These are phyloP conservation scores for Serendipita indica DNA, from an alignment of 768 basidiomycete genomes.

Conservation along the genomic window DNA sequence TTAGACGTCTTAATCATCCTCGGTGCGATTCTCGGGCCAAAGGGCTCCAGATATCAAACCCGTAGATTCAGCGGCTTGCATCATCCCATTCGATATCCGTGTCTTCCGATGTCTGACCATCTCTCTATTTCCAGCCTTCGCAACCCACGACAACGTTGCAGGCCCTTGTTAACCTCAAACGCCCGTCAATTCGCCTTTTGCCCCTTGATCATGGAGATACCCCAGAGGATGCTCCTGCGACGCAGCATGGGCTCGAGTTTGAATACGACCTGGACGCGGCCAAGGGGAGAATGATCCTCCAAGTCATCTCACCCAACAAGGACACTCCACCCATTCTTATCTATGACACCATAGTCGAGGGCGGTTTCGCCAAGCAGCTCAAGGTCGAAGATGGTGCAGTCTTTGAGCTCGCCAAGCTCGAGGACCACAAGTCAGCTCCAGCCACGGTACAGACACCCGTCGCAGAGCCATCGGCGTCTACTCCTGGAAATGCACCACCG, in stretches of 20 bases:
- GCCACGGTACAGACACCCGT: not conserved
- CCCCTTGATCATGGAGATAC: conserved; percentile 34
- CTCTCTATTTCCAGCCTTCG: conserved; percentile 44
- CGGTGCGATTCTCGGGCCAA: too few relatives aligned
- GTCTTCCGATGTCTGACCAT: conserved; percentile 1
- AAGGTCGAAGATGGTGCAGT: conserved; percentile 64
- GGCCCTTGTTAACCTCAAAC: conserved; percentile 86
- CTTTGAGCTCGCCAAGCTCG: conserved; percentile 67
- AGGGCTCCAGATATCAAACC: too few relatives aligned
- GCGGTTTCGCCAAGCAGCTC: conserved; percentile 67
- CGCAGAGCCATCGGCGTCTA: not conserved
- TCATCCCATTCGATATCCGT: too few relatives aligned
- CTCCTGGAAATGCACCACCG: not conserved
- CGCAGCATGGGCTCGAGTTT: conserved; percentile 70
- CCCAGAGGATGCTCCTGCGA: conserved; percentile 28
- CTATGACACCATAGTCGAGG: conserved; percentile 44
- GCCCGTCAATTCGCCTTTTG: conserved; percentile 68
- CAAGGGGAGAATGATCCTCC: conserved; percentile 64
- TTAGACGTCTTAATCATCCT: too few relatives aligned
- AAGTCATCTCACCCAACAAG: conserved; percentile 49
- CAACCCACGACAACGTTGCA: conserved; percentile 88
- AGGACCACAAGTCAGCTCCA: conserved; percentile 18
- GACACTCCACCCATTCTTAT: conserved; percentile 27
- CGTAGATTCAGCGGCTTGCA: too few relatives aligned
- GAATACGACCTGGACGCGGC: conserved; percentile 86